Base-by-base conservation (phyloP, 73 alveolate species). In the Paramecium biaurelia region DNA sequence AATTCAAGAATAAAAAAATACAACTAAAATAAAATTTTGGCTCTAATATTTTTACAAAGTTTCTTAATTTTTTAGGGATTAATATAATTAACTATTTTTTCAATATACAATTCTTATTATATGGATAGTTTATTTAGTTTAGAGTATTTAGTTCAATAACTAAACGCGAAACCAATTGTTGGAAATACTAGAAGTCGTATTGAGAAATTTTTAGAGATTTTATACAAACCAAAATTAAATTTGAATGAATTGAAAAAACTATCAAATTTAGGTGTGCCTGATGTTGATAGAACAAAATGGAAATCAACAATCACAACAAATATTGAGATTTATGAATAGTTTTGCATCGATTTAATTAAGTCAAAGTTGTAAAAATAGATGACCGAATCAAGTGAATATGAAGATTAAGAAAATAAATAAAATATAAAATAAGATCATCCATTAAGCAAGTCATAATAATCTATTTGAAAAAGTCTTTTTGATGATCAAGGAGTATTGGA, bases 231-330 rank as follows among this genome's bases (percentile, higher is more conserved):
- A 8, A 76, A 38, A 45, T 42, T 88, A 26, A 49, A 88, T 30
- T 47, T 88, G 41, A 88, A 12, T 23, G 47, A 70, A 88, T 70
- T 88, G 34, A 37, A 34, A 68, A 18, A 88, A 24, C 42, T 72
- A 21, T 76, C 92, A 18, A 42, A 30, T 76, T 42, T 41, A 21
- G 99, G 99, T 15, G 96, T 97, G 42, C 99, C 99, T 18, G 94
- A 95, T 82, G 84, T 79, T 15, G 97, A 98, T 56, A 95, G 98
- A 72, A 92, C 95, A 18, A 94, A 94, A 92, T 98, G 99, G 99
- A 90, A 92, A 49, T 90, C 92, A 20, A 89, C 93, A 10, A 72
- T 93, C 37, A 82, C 63, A 12, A 94, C 86, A 58, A 92, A 93
- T 89, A 89, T 85, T 28, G 92, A 82, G 38, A 59, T 21, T 28